These are phyloP conservation scores for Viola pubescens DNA, from an alignment of 441 rosid genomes.

Conservation along the genomic window DNA sequence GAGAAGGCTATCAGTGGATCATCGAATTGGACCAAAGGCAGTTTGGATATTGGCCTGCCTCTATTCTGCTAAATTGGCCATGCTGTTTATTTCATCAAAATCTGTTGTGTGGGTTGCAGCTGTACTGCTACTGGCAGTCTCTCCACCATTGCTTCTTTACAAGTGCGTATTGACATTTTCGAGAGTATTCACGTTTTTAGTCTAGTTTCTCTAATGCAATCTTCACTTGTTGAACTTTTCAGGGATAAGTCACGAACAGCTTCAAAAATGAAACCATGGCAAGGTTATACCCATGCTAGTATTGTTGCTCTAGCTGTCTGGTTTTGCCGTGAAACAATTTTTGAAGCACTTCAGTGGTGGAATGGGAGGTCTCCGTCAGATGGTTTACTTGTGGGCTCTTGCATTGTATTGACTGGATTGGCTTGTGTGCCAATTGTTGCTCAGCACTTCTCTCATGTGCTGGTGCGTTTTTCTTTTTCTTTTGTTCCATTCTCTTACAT, in stretches of 20 bases:
- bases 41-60: constrained; percentile 91
- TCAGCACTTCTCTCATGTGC: constrained; percentile 81
- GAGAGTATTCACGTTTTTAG: constrained; percentile 2
- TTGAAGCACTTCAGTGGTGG: constrained; percentile 98
- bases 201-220: constrained; percentile 6
- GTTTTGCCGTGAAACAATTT: constrained; percentile 94
- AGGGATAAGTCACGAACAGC: constrained; percentile 75
- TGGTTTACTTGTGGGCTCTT: constrained; percentile 89
- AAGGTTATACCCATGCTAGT: constrained; percentile 80
- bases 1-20: constrained; percentile 69
- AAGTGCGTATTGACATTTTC: constrained; percentile 40
- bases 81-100: constrained; percentile 79
- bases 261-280: constrained; percentile 94
- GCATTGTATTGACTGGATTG: constrained; percentile 70
- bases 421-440: constrained; percentile 90
- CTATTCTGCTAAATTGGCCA: constrained; percentile 77
- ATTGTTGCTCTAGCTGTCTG: constrained; percentile 90
- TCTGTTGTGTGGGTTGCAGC: constrained; percentile 88
- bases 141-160: constrained; percentile 93
- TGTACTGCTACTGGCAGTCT: constrained; percentile 66
- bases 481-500: neutral
- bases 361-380: constrained; percentile 87
- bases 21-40: constrained; percentile 67
- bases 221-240: constrained; percentile 23
- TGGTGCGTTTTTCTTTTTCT: constrained; percentile 45